These are phyloP conservation scores for Xylaria flabelliformis DNA, from an alignment of 495 filamentous ascomycete species.

Conservation along the genomic window DNA sequence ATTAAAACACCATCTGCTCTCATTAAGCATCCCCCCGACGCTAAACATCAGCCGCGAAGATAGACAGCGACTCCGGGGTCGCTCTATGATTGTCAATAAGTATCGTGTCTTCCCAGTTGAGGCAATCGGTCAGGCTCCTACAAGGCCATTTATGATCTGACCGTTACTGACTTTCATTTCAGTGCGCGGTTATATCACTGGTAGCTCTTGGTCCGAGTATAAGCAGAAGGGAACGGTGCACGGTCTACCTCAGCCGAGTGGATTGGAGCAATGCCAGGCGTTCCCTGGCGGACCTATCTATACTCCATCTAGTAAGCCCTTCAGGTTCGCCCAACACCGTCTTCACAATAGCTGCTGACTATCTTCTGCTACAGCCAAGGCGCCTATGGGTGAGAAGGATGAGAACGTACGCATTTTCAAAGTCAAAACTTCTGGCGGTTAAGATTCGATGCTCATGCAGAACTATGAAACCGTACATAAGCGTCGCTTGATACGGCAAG, in stretches of 20 bases:
- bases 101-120: constrained; percentile 86
- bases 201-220: constrained; percentile 85
- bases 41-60: constrained; percentile 51
- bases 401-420: constrained; percentile 62
- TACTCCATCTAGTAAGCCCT: constrained; percentile 52
- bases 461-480: neutral
- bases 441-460: neutral
- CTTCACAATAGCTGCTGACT: neutral
- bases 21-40: constrained; percentile 67
- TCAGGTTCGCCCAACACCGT: neutral
- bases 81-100: constrained; percentile 83
- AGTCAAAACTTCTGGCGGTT: neutral
- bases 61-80: constrained; percentile 62
- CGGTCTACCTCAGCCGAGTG: constrained; percentile 70
- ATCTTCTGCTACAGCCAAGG: constrained; percentile 77
- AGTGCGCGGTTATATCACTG: constrained; percentile 93
- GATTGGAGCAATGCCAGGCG: constrained; percentile 72
- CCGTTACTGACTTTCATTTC: constrained; percentile 12
- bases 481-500: too few species aligned
- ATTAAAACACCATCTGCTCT: constrained; percentile 79
- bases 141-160: neutral
- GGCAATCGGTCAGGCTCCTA: constrained; percentile 51
- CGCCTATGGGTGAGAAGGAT: constrained; percentile 81
- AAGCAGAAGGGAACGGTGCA: constrained; percentile 78
- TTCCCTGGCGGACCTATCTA: constrained; percentile 78